These are phyloP conservation scores for Citeromyces matritensis DNA, from an alignment of 805 yeast species.

Conservation along the genomic window DNA sequence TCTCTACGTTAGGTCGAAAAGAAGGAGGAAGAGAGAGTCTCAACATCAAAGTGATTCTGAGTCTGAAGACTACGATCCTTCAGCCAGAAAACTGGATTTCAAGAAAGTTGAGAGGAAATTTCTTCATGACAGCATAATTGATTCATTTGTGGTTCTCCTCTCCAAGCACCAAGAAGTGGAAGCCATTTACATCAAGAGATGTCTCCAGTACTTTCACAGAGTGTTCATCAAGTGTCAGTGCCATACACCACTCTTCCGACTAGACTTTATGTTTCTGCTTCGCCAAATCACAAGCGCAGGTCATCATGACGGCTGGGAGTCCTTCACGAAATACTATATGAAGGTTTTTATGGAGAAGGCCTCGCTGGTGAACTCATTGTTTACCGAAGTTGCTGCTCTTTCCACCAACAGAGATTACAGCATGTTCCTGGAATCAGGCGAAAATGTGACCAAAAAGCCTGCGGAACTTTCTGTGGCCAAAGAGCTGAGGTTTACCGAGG, in stretches of 20 bases:
- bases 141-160: conserved; percentile 50
- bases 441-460: background rate
- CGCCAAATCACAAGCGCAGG: conserved; percentile 21
- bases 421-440: conserved; percentile 1
- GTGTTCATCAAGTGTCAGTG: conserved; percentile 49
- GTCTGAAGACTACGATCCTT: background rate
- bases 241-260: conserved; percentile 35
- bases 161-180: conserved; percentile 46
- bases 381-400: background rate
- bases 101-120: conserved; percentile 15
- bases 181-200: conserved; percentile 42
- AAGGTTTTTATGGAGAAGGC: background rate
- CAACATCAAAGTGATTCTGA: conserved; percentile 1
- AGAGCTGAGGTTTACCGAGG: background rate
- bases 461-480: background rate
- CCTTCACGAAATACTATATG: conserved; percentile 1
- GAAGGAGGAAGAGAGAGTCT: conserved; percentile 1
- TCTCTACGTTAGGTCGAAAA: conserved; percentile 27
- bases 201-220: conserved; percentile 57
- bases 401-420: conserved; percentile 1
- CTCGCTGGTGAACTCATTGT: conserved; percentile 1
- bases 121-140: conserved; percentile 43
- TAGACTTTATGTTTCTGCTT: conserved; percentile 57
- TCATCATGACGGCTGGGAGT: background rate
- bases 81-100: background rate